Evolutionary conservation across 768 basidiomycete genomes (phyloP).

Genomic region (Suillus paluster): DNA sequence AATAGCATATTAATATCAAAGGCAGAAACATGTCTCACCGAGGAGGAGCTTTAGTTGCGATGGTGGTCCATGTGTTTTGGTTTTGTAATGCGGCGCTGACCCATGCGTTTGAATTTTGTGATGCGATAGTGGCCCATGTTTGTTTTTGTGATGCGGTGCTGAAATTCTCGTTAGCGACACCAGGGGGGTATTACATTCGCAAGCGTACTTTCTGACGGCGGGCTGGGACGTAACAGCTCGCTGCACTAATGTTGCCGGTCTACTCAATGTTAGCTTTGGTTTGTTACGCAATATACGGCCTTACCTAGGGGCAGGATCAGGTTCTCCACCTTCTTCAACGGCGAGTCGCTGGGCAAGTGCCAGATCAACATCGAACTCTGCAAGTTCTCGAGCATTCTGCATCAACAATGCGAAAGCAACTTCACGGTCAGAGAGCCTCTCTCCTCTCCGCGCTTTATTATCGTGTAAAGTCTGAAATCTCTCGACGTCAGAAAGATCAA

Average conservation of each 20-base stretch:
- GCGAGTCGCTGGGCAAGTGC: constrained; percentile 25
- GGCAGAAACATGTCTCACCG: constrained; percentile 16
- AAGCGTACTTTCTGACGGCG: background rate
- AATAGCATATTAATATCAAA: background rate
- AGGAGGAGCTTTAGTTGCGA: background rate
- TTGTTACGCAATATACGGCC: background rate
- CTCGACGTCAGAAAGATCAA: constrained; percentile 24
- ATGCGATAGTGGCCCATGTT: too few relatives aligned
- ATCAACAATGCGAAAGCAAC: constrained; percentile 28
- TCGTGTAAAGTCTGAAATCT: constrained; percentile 18
- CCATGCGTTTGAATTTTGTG: too few relatives aligned
- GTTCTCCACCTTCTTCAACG: constrained; percentile 13
- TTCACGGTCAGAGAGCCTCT: constrained; percentile 25
- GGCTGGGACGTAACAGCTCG: background rate
- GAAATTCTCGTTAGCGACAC: background rate
- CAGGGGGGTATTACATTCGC: background rate
- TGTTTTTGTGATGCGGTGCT: background rate
- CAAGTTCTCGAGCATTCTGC: constrained; percentile 25
- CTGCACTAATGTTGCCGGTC: background rate
- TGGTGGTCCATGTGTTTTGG: constrained; percentile 18
- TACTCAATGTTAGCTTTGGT: background rate
- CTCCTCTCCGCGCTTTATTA: constrained; percentile 9
- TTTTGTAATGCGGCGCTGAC: background rate
- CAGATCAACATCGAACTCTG: constrained; percentile 23
- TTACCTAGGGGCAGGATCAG: background rate